These are phyloP conservation scores for Purshia tridentata DNA, from an alignment of 306 rosid species.

Conservation along the genomic window DNA sequence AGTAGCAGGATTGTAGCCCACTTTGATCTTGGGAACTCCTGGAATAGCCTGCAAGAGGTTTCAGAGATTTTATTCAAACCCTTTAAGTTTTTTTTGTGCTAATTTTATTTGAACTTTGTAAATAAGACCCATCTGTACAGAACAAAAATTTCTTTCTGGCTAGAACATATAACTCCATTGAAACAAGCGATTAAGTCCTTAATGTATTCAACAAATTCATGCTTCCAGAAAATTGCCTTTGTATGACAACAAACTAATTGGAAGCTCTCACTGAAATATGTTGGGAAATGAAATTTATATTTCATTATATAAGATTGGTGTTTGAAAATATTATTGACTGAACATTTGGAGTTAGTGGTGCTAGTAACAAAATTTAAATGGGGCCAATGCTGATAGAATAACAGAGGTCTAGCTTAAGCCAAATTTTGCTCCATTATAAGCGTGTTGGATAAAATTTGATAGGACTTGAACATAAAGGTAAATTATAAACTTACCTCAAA, in stretches of 20 bases:
- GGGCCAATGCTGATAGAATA: neutral
- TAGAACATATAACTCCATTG: neutral
- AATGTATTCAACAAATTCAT: too few relatives aligned
- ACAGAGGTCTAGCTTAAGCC: neutral
- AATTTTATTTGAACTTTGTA: too few relatives aligned
- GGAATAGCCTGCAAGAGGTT: conserved; percentile 44
- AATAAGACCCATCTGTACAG: neutral
- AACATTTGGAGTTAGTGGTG: too few relatives aligned
- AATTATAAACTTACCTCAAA: conserved; percentile 51
- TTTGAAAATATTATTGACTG: too few relatives aligned
- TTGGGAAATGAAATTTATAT: too few relatives aligned
- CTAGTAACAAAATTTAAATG: neutral
- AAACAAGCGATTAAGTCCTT: neutral
- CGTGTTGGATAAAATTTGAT: neutral
- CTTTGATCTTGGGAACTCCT: conserved; percentile 57
- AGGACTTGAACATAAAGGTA: neutral
- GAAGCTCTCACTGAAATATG: too few relatives aligned
- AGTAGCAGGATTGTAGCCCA: conserved; percentile 67
- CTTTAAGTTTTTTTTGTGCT: neutral
- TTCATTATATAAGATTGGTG: too few relatives aligned
- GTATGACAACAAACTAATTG: too few relatives aligned
- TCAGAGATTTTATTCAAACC: neutral
- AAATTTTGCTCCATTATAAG: neutral
- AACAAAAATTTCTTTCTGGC: neutral
- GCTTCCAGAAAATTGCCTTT: too few relatives aligned